phyloP scores from a whole-genome alignment of 768 basidiomycete genomes.

The Amanita jacksonii region DNA sequence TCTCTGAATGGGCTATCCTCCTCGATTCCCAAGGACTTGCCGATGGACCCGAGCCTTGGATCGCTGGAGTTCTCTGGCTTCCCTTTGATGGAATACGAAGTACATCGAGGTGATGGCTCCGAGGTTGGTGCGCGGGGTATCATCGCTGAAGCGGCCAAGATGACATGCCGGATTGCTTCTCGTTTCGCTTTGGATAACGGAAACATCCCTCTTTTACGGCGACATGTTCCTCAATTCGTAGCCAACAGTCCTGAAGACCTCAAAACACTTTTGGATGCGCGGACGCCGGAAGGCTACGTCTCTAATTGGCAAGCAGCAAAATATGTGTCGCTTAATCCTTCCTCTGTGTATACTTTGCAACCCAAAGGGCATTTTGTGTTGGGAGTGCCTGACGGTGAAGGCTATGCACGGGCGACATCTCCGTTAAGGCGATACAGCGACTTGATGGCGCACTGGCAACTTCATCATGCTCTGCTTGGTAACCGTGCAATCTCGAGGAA shows the following conservation, averaged over 20 bases:
- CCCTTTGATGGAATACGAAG: slow-evolving; percentile 41
- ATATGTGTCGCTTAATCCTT: slow-evolving; percentile 23
- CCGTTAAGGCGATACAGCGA: slow-evolving; percentile 84
- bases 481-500: slow-evolving; percentile 17
- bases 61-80: slow-evolving; percentile 34
- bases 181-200: slow-evolving; percentile 48
- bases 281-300: slow-evolving; percentile 38
- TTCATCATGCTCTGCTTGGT: slow-evolving; percentile 64
- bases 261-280: slow-evolving; percentile 36
- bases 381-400: slow-evolving; percentile 62
- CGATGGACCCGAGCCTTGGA: slow-evolving; percentile 18
- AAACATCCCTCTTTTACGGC: slow-evolving; percentile 54
- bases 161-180: slow-evolving; percentile 70
- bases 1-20: slow-evolving; percentile 19
- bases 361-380: slow-evolving; percentile 60
- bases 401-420: slow-evolving; percentile 78
- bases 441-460: slow-evolving; percentile 85
- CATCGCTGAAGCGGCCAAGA: slow-evolving; percentile 77
- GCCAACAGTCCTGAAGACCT: slow-evolving; percentile 23
- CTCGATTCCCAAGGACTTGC: slow-evolving; percentile 21
- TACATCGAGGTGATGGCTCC: slow-evolving; percentile 17
- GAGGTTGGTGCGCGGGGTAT: slow-evolving; percentile 40
- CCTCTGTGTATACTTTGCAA: slow-evolving; percentile 36
- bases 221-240: slow-evolving; percentile 29
- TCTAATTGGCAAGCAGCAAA: slow-evolving; percentile 25